Conservation (phyloP, 1,284 basidiomycete genomes). For the Ganoderma sinense region DNA sequence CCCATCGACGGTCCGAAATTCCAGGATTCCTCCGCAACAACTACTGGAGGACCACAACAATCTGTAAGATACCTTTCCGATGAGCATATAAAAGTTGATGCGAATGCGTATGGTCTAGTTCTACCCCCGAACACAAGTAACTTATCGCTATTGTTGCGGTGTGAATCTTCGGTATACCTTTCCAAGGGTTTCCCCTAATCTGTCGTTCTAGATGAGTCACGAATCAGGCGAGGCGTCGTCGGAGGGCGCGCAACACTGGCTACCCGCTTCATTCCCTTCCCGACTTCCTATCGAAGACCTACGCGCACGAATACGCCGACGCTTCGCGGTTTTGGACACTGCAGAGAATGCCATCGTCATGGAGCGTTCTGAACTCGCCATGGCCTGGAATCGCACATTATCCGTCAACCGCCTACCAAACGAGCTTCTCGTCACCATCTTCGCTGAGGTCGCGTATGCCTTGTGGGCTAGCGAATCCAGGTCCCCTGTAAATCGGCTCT, state of each 20-base stretch:
- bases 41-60: too few species aligned
- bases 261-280: not conserved
- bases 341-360: not conserved
- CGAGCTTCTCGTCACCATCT: constrained; percentile 3
- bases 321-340: not conserved
- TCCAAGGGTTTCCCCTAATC: not conserved
- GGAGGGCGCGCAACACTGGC: not conserved
- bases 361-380: not conserved
- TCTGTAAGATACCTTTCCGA: too few species aligned
- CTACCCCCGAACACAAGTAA: not conserved
- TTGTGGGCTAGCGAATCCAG: not conserved
- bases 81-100: too few species aligned
- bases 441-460: not conserved
- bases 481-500: not conserved
- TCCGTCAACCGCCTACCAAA: not conserved
- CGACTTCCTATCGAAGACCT: not conserved
- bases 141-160: not conserved
- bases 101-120: too few species aligned
- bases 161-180: not conserved
- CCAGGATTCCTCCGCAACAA: too few species aligned
- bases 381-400: not conserved
- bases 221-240: not conserved
- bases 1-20: too few species aligned
- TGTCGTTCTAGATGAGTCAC: not conserved
- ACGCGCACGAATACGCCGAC: not conserved